These are phyloP conservation scores for Miamiensis avidus DNA, from an alignment of 169 alveolate genomes.

Conservation along the genomic window DNA sequence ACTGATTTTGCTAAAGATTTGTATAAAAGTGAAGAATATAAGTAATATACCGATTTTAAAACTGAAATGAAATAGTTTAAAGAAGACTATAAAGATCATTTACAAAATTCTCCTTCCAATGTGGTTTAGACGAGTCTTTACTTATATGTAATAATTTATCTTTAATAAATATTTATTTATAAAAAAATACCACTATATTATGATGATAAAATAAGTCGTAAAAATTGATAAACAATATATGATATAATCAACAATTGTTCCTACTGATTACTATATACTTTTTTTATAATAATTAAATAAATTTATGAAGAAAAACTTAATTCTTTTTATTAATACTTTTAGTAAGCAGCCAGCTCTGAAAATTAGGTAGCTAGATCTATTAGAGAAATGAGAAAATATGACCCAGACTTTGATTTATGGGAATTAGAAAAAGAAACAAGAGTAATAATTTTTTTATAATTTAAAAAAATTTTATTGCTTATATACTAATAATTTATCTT, in stretches of 20 bases:
- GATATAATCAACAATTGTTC: neutral
- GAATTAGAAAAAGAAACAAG: slow-evolving; percentile 35
- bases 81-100: slow-evolving; percentile 15
- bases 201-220: neutral
- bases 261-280: neutral
- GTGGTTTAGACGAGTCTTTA: slow-evolving; percentile 19
- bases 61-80: slow-evolving; percentile 32
- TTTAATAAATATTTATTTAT: too few relatives aligned
- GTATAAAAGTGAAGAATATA: slow-evolving; percentile 10
- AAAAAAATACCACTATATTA: neutral
- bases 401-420: slow-evolving; percentile 30
- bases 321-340: neutral
- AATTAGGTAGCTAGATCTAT: slow-evolving; percentile 27
- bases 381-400: slow-evolving; percentile 28
- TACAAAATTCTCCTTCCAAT: slow-evolving; percentile 18
- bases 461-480: too few relatives aligned
- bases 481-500: too few relatives aligned
- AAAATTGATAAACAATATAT: too few relatives aligned
- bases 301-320: neutral
- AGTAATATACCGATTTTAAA: slow-evolving; percentile 24
- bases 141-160: slow-evolving; percentile 4
- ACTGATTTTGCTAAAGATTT: slow-evolving; percentile 5
- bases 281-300: neutral
- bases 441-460: neutral
- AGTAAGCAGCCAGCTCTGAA: slow-evolving; percentile 25